Base-by-base conservation (phyloP, 768 basidiomycete genomes). In the Leccinum incarnatum region DNA sequence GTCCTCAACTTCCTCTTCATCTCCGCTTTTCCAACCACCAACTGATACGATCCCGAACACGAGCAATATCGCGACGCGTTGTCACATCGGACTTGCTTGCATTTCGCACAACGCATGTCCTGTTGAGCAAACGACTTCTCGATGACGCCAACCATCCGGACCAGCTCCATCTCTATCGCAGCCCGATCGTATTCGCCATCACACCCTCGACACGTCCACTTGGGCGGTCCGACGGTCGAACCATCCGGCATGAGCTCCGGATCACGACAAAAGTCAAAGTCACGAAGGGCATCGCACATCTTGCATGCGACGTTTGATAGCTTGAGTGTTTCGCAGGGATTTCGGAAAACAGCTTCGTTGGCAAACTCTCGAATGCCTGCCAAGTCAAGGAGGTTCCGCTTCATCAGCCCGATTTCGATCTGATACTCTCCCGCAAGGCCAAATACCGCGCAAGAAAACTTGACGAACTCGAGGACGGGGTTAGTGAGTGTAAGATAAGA, bases 261-360 rank as follows among this genome's bases (percentile, higher is more conserved):
- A 74, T 98, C 96, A 15, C 96, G 85, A 70, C 96, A 98, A 67
- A 99, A 91, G 72, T 99, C 97, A 67, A 99, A 91, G 71, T 96
- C 94, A 3, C 90, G 84, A 59, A 95, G 80, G 14, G 78, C 75
- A 71, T 94, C 95, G 74, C 92, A 98, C 66, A 87, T 83, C 45
- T 83, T 85, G 70, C 96, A 98, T 30, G 95, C 91, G 37, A 98
- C 89, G 70, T 91, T 91, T 47, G 86, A 78, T 27, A 98, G 73
- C 65, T 89, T 89, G 56, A 96, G 80, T 9, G 91, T 85, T 69
- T 93, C 88, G 75, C 95, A 98, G 0, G 95, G 95, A 70, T 97
- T 97, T 54, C 85, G 84, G 80, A 95, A 99, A 1, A 80, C 72
- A 4, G 95, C 95, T 52, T 95, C 91, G 54, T 77, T 76, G 7